Evolutionary conservation across 2,329 filamentous ascomycete species (phyloP), one percentile per base, ranked within the genome.

Genomic region (Sphaerulina musiva): DNA sequence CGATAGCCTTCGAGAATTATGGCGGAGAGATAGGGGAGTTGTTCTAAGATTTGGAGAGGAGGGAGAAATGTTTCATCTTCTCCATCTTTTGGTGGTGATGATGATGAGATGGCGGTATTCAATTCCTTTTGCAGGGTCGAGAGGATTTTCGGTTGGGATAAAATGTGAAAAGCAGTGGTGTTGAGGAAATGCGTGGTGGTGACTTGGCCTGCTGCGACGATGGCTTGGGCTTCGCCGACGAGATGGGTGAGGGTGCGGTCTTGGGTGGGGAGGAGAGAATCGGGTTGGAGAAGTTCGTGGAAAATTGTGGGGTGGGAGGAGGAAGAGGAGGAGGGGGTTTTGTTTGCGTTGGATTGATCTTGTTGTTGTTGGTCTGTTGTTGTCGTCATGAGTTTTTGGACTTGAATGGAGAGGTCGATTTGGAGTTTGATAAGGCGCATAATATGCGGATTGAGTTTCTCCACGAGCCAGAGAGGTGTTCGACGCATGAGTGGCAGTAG

Each of bases 131-230:
- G 68, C 4, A 78, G 60, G 44, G 61, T 69, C 6, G n/a, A n/a
- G n/a, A n/a, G 53, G 12, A 69, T 54, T 0, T 64, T 61, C 0
- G 69, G 68, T 1, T 68, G 55, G 14, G 69, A 62, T 6, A 76
- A 63, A 26, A 77, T 48, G 48, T 76, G 64, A 57, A 69, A 76
- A 2, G 68, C 66, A 1, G 72, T 73, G 6, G 72, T 61, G 64
- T 72, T 72, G 7, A 77, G 58, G 2, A 73, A 67, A 41, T 70
- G 71, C 0, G 69, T 74, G 6, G 71, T 70, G 0, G 75, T 78
- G 51, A 77, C 74, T 10, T 68, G 68, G 4, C 75, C 76, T 2
- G 70, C 76, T 56, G 75, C 75, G 55, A 78, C 67, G 48, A 78
- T 64, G 0, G 70, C 69, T 59, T 73, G 69, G 1, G 69, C 71